These are phyloP conservation scores for Pythium pyrilobum DNA, from an alignment of 352 stramenopile species.

Conservation along the genomic window DNA sequence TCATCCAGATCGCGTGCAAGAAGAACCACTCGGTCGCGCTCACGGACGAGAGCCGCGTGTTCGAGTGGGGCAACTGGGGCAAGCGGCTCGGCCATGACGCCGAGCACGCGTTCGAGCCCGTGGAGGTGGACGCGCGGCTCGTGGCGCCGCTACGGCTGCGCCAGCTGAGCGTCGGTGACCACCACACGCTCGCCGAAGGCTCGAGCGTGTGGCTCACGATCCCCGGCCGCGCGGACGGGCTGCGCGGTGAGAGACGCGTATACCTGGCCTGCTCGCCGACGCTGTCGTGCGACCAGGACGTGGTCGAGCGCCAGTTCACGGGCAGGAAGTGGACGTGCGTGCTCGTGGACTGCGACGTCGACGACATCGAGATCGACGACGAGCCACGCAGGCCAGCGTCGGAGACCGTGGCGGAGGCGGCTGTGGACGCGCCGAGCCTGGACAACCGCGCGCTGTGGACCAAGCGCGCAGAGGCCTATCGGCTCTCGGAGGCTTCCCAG, in stretches of 20 bases:
- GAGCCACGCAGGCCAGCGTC: background rate
- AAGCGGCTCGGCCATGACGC: constrained; percentile 40
- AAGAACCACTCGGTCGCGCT: constrained; percentile 61
- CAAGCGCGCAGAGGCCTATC: constrained; percentile 4
- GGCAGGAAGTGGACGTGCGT: constrained; percentile 23
- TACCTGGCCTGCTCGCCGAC: constrained; percentile 22
- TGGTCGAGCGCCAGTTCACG: constrained; percentile 7
- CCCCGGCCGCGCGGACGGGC: constrained; percentile 4
- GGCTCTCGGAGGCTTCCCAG: background rate
- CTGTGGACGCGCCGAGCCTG: background rate
- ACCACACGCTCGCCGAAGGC: constrained; percentile 55
- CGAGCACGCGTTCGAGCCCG: constrained; percentile 53
- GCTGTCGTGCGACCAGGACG: constrained; percentile 27
- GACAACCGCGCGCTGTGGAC: constrained; percentile 4
- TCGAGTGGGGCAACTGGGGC: constrained; percentile 73
- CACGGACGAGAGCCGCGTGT: constrained; percentile 30
- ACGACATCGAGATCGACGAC: constrained; percentile 37
- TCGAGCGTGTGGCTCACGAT: constrained; percentile 60
- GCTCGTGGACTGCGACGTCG: constrained; percentile 46
- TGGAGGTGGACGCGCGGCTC: constrained; percentile 21
- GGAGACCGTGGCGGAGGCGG: background rate
- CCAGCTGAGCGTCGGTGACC: constrained; percentile 41
- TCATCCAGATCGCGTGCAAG: constrained; percentile 44
- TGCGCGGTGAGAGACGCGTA: background rate
- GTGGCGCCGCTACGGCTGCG: constrained; percentile 26